Percentiles rank a stretch among this genome's conserved stretches.
These are phyloP conservation scores for Zygoascus sp. DNA, from an alignment of 1,139 yeast species.

Conservation along the genomic window DNA sequence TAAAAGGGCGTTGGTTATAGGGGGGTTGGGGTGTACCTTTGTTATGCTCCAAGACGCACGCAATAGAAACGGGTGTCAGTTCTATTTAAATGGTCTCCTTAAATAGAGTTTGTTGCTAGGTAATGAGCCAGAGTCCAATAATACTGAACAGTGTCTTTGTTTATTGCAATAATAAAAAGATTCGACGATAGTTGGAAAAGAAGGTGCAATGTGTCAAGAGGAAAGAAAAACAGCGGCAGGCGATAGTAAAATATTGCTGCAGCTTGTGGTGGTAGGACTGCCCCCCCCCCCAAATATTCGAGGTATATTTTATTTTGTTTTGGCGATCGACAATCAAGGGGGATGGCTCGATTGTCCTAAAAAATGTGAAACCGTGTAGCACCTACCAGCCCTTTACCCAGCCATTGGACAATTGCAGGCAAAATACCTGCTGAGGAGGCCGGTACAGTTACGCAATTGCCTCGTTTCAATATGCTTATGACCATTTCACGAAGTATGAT, in stretches of 20 bases:
- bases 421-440: too few relatives aligned
- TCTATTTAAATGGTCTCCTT: neutral
- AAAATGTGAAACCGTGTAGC: neutral
- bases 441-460: too few relatives aligned
- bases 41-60: neutral
- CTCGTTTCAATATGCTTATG: too few relatives aligned
- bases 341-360: neutral
- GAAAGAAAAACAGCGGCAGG: conserved; percentile 4
- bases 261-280: conserved; percentile 1
- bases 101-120: neutral
- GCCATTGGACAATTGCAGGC: neutral
- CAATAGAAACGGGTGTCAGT: neutral
- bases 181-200: conserved; percentile 8
- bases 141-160: neutral
- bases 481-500: too few relatives aligned
- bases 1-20: too few relatives aligned
- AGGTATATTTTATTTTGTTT: conserved; percentile 3
- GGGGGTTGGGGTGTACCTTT: too few relatives aligned
- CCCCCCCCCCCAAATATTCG: conserved; percentile 3
- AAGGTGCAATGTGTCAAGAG: neutral
- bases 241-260: neutral
- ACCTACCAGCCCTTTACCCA: neutral
- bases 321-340: conserved; percentile 1
- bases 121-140: neutral
- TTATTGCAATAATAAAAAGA: conserved; percentile 2